Conservation (phyloP, 1,284 basidiomycete genomes). For the Irpex sp. region DNA sequence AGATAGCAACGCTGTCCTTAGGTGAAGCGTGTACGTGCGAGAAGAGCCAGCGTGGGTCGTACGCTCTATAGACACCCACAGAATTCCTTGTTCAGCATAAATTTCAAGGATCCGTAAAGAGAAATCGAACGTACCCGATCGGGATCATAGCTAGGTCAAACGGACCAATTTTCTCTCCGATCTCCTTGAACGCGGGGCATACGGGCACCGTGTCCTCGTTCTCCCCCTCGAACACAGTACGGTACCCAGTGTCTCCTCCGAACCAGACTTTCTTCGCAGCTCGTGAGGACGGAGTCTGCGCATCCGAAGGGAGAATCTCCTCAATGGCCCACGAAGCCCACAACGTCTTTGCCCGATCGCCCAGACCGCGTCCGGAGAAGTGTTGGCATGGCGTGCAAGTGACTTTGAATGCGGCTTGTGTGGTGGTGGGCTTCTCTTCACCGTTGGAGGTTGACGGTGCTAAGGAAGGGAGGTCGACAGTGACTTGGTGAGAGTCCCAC, state of each 20-base stretch:
- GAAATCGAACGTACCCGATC: conserved; percentile 45
- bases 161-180: conserved; percentile 56
- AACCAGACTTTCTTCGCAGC: conserved; percentile 51
- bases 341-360: conserved; percentile 50
- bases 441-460: neutral
- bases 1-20: conserved; percentile 60
- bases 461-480: conserved; percentile 29
- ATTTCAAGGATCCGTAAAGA: neutral
- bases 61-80: conserved; percentile 44
- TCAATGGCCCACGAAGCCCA: conserved; percentile 63
- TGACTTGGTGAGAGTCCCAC: conserved; percentile 54
- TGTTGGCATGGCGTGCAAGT: conserved; percentile 47
- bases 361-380: conserved; percentile 40
- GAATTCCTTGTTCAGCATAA: neutral
- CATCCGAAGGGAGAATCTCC: conserved; percentile 23
- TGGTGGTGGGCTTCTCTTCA: neutral
- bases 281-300: neutral
- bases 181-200: conserved; percentile 69
- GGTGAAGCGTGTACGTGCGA: conserved; percentile 59
- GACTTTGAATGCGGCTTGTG: conserved; percentile 19
- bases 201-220: conserved; percentile 49
- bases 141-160: conserved; percentile 65
- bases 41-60: conserved; percentile 54
- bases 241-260: conserved; percentile 68
- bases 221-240: conserved; percentile 40